A percentile compares a stretch with the other conserved stretches of the same genome.
Evolutionary conservation across 352 stramenopile species (phyloP).

Genomic region (Pythium folliculosum): DNA sequence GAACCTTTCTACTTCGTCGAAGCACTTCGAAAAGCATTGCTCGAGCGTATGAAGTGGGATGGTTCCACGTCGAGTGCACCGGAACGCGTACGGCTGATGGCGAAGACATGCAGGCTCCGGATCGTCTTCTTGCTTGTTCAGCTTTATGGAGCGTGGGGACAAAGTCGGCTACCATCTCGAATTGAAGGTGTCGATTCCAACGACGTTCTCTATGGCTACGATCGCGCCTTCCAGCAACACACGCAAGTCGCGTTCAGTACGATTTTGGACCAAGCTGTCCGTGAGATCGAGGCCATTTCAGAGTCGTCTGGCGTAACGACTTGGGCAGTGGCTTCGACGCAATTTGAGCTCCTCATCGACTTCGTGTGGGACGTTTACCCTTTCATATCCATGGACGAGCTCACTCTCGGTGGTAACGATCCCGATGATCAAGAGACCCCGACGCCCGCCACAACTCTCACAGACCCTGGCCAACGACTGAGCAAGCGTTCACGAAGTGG

Average conservation of each 20-base stretch:
- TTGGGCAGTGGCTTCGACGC: slow-evolving; percentile 3
- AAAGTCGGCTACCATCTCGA: slow-evolving; percentile 38
- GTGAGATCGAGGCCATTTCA: slow-evolving; percentile 41
- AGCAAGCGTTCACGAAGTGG: slow-evolving; percentile 11
- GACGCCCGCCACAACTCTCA: background rate
- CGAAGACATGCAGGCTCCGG: slow-evolving; percentile 34
- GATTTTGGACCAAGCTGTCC: slow-evolving; percentile 50
- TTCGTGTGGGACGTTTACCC: slow-evolving; percentile 10
- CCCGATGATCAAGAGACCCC: background rate
- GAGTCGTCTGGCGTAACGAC: background rate
- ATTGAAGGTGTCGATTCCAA: slow-evolving; percentile 78
- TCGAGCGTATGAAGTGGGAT: slow-evolving; percentile 52
- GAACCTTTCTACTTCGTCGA: slow-evolving; percentile 89
- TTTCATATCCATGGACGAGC: slow-evolving; percentile 27
- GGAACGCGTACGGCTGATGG: slow-evolving; percentile 19
- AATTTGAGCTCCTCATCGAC: slow-evolving; percentile 27
- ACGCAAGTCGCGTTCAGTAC: slow-evolving; percentile 51
- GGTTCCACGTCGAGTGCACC: background rate
- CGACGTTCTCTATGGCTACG: slow-evolving; percentile 78
- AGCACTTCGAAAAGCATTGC: slow-evolving; percentile 65
- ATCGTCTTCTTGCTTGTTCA: slow-evolving; percentile 49
- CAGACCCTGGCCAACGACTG: background rate
- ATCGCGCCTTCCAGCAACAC: slow-evolving; percentile 50
- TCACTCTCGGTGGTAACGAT: background rate
- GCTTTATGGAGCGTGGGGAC: slow-evolving; percentile 65